Conservation (phyloP, 768 basidiomycete species). For the Panaeolus cyanescens region DNA sequence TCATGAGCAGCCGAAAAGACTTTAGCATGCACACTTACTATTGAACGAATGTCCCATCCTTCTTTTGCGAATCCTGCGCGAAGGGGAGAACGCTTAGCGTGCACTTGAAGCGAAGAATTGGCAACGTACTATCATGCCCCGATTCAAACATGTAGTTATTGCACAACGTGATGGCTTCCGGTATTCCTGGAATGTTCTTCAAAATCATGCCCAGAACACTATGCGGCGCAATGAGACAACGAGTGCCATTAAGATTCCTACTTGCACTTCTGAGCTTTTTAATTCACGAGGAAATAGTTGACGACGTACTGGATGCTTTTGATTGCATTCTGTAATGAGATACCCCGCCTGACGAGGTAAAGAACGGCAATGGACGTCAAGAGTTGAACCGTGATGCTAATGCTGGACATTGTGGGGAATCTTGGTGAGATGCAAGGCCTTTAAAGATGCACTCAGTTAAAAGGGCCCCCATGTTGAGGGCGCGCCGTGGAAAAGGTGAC, state of each 20-base stretch:
- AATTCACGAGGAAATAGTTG: too few relatives aligned
- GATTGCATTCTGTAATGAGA: not conserved
- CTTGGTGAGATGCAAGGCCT: too few relatives aligned
- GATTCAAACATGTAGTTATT: not conserved
- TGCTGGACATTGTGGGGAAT: not conserved
- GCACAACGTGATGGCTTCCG: not conserved
- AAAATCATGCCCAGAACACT: not conserved
- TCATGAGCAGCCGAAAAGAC: not conserved
- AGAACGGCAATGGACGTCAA: not conserved
- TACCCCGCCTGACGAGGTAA: not conserved
- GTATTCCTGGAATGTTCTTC: not conserved
- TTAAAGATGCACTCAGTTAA: too few relatives aligned
- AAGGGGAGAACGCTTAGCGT: not conserved
- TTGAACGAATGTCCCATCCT: not conserved
- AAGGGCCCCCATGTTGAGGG: too few relatives aligned
- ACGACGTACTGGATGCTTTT: not conserved
- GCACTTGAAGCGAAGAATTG: not conserved
- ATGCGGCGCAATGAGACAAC: not conserved
- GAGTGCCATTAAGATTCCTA: not conserved
- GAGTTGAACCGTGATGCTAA: too few relatives aligned
- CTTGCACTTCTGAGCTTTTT: too few relatives aligned
- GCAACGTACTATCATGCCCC: not conserved
- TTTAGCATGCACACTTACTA: not conserved
- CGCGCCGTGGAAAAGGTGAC: too few relatives aligned
- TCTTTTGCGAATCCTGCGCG: not conserved